These are phyloP conservation scores for Aspergillus niger DNA, from an alignment of 2,329 filamentous ascomycete species.

Conservation along the genomic window DNA sequence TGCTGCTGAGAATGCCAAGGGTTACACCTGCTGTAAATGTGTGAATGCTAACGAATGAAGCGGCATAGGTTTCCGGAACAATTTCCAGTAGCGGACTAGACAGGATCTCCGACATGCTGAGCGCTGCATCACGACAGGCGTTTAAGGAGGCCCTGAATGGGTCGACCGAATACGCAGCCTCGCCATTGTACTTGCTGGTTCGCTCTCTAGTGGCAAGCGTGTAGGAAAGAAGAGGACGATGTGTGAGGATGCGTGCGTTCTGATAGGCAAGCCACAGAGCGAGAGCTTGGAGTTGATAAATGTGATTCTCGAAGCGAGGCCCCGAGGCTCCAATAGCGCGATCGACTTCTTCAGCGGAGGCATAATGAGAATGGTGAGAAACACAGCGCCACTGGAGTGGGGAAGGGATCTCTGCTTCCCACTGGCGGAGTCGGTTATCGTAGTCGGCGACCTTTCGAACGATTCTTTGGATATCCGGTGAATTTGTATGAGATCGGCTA, in stretches of 20 bases:
- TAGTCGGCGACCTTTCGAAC: constrained; percentile 11
- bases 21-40: constrained; percentile 29
- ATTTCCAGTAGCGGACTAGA: constrained; percentile 16
- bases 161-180: neutral
- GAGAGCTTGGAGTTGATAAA: constrained; percentile 37
- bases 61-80: constrained; percentile 27
- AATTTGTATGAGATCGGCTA: neutral
- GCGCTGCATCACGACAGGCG: constrained; percentile 24
- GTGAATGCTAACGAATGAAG: constrained; percentile 28
- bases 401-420: constrained; percentile 21
- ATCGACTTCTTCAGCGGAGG: constrained; percentile 24
- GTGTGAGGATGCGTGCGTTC: constrained; percentile 35
- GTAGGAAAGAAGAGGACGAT: constrained; percentile 30
- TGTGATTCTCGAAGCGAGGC: constrained; percentile 25
- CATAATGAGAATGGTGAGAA: constrained; percentile 5
- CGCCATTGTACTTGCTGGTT: no score
- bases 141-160: constrained; percentile 15
- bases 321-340: constrained; percentile 27
- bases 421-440: constrained; percentile 14
- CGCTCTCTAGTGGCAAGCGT: constrained; percentile 3
- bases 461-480: constrained; percentile 4
- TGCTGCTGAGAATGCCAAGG: constrained; percentile 26
- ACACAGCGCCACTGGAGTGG: constrained; percentile 6
- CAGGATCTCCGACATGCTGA: constrained; percentile 19
- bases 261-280: constrained; percentile 37